These are phyloP conservation scores for Ustilago trichophora DNA, from an alignment of 1,284 basidiomycete genomes.

Conservation along the genomic window DNA sequence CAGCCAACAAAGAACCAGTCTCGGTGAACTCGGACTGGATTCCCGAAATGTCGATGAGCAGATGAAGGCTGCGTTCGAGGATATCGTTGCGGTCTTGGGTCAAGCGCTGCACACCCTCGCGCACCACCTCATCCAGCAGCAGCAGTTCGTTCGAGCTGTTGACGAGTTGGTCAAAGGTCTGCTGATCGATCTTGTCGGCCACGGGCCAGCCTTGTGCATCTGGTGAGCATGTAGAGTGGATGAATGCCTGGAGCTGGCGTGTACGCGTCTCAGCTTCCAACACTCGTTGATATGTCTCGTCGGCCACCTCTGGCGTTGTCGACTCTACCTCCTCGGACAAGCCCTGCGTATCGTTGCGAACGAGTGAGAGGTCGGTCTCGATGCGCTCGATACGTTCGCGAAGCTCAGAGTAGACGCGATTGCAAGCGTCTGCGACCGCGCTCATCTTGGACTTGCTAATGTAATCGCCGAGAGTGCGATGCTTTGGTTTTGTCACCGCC, in stretches of 20 bases:
- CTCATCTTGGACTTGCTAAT: conserved; percentile 54
- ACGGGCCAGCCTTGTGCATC: conserved; percentile 59
- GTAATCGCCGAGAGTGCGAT: conserved; percentile 58
- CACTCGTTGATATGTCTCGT: conserved; percentile 52
- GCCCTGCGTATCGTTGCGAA: conserved; percentile 46
- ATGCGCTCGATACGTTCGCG: conserved; percentile 38
- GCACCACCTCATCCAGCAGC: conserved; percentile 50
- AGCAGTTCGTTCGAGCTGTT: conserved; percentile 47
- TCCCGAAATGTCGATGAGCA: conserved; percentile 62
- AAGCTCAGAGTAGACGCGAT: conserved; percentile 43
- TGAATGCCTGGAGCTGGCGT: conserved; percentile 30
- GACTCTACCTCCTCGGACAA: conserved; percentile 51
- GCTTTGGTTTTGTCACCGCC: conserved; percentile 15
- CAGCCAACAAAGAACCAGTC: conserved; percentile 46
- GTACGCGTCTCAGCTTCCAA: conserved; percentile 37
- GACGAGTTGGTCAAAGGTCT: conserved; percentile 40
- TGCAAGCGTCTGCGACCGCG: conserved; percentile 53
- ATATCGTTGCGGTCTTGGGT: conserved; percentile 64
- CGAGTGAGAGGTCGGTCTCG: conserved; percentile 34
- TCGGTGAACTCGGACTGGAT: conserved; percentile 65
- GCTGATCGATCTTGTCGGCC: conserved; percentile 46
- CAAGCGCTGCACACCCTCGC: conserved; percentile 52
- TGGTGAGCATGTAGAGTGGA: conserved; percentile 48
- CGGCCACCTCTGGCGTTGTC: conserved; percentile 46
- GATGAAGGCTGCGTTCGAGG: conserved; percentile 52